Base-by-base conservation (phyloP, 768 basidiomycete genomes). In the Antrodiella citrinella region DNA sequence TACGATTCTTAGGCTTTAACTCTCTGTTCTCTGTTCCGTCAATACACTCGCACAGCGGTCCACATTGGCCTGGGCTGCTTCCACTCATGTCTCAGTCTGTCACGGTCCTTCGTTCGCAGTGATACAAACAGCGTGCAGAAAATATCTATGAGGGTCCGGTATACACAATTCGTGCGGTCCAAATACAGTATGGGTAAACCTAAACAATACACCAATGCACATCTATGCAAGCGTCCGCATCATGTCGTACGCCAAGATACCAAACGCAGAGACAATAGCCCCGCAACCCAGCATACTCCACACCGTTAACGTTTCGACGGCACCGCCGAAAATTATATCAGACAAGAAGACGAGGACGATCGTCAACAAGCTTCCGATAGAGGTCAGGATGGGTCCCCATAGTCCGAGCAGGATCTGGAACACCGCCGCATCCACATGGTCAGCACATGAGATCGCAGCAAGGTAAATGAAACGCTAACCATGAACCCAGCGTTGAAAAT, bases 291-390 rank as follows among this genome's bases (percentile, higher is more conserved):
- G 42, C 18, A 93, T 54, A 49, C 89, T 88, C 76, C 84, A 85
- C 2, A 76, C 21, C 0, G 84, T 90, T 51, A 92, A 62, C 1
- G 76, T 71, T 30, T 80, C 74, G 35, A 75, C 63, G 2, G 77
- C 81, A 47, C 75, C 73, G 19, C 89, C 82, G 53, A 92, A 84
- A 15, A 84, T 55, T 5, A 85, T 72, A 66, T 97, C 93, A 39
- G 86, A 80, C 13, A 90, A 59, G 44, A 92, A 78, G 12, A 92
- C 88, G 45, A 96, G 75, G 30, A 95, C 89, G 56, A 95, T 94
- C 4, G 93, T 93, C n/a, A 95, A 74, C n/a, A 98, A 75, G 65
- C 80, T 91, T 42, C 91, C 92, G 25, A 96, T 92, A 2, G 89
- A 91, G 7, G 83, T 81, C 40, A 91, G 78, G 39, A 93, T 81